phyloP scores from a whole-genome alignment of 1,284 basidiomycete species.

The Sporisorium reilianum region DNA sequence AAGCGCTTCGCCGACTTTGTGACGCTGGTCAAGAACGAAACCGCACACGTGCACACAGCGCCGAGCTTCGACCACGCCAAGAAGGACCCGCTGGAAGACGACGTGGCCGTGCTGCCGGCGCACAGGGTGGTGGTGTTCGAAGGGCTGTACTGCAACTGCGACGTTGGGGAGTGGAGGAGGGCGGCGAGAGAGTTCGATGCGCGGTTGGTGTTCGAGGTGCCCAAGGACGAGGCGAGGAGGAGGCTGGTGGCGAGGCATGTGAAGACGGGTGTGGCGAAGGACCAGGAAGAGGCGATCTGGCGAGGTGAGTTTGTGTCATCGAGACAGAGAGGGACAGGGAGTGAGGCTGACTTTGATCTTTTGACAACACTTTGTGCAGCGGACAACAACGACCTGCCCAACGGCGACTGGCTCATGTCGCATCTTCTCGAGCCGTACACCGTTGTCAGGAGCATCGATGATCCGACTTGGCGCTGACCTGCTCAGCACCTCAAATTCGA shows the following conservation, averaged over 20 bases:
- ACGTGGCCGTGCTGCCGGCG: slow-evolving; percentile 74
- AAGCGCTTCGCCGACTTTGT: slow-evolving; percentile 60
- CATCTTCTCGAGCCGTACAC: slow-evolving; percentile 57
- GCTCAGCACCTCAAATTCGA: neutral
- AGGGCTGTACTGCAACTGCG: slow-evolving; percentile 83
- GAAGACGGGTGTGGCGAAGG: slow-evolving; percentile 78
- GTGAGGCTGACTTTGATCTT: neutral
- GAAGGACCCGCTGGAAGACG: slow-evolving; percentile 72
- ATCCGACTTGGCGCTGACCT: slow-evolving; percentile 33
- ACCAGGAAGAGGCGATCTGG: slow-evolving; percentile 77
- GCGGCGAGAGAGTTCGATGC: slow-evolving; percentile 80
- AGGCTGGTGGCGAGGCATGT: slow-evolving; percentile 82
- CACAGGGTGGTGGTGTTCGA: slow-evolving; percentile 85
- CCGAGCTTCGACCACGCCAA: slow-evolving; percentile 79
- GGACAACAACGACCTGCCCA: slow-evolving; percentile 66
- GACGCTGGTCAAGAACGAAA: slow-evolving; percentile 14
- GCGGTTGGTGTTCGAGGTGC: slow-evolving; percentile 80
- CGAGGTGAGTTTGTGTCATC: slow-evolving; percentile 76
- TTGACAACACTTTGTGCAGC: slow-evolving; percentile 23
- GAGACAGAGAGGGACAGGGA: neutral
- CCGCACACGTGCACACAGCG: slow-evolving; percentile 50
- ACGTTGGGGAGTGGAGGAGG: slow-evolving; percentile 79
- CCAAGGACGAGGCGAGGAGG: slow-evolving; percentile 75
- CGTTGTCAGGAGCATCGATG: slow-evolving; percentile 37
- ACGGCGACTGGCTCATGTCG: slow-evolving; percentile 64